Evolutionary conservation across 2,329 filamentous ascomycete species (phyloP).

Genomic region (Chrysoporthe austroafricana): DNA sequence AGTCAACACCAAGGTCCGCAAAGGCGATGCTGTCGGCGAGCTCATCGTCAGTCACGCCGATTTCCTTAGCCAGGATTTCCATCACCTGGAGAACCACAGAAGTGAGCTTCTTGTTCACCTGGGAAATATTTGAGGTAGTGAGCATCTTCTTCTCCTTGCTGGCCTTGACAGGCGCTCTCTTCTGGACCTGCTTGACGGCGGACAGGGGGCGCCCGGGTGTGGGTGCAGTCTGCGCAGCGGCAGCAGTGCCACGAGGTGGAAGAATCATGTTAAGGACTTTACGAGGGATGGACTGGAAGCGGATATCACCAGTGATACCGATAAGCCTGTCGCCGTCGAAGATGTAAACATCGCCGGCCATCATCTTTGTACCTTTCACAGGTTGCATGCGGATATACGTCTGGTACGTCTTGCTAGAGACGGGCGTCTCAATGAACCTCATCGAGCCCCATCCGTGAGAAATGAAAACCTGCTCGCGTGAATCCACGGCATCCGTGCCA

Average conservation of each 20-base stretch:
- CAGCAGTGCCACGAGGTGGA: slow-evolving; percentile 57
- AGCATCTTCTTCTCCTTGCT: slow-evolving; percentile 47
- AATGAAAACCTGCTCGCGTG: slow-evolving; percentile 59
- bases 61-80: slow-evolving; percentile 60
- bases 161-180: slow-evolving; percentile 35
- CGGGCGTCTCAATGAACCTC: slow-evolving; percentile 52
- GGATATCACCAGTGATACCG: slow-evolving; percentile 58
- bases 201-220: slow-evolving; percentile 34
- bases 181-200: slow-evolving; percentile 38
- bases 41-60: slow-evolving; percentile 58
- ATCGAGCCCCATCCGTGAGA: slow-evolving; percentile 63
- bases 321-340: slow-evolving; percentile 57
- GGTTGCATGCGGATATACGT: slow-evolving; percentile 63
- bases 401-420: slow-evolving; percentile 52
- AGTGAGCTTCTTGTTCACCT: slow-evolving; percentile 56
- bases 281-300: slow-evolving; percentile 70
- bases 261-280: slow-evolving; percentile 69
- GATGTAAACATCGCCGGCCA: slow-evolving; percentile 58
- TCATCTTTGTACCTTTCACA: slow-evolving; percentile 54
- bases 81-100: slow-evolving; percentile 52
- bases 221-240: slow-evolving; percentile 39
- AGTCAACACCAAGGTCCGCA: slow-evolving; percentile 62
- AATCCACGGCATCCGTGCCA: slow-evolving; percentile 58
- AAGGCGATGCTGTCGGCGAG: slow-evolving; percentile 61
- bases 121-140: slow-evolving; percentile 50